A percentile compares a stretch with the other conserved stretches of the same genome.
These are phyloP conservation scores for Pseudoneurospora amorphoporcata DNA, from an alignment of 495 filamentous ascomycete genomes.

Conservation along the genomic window DNA sequence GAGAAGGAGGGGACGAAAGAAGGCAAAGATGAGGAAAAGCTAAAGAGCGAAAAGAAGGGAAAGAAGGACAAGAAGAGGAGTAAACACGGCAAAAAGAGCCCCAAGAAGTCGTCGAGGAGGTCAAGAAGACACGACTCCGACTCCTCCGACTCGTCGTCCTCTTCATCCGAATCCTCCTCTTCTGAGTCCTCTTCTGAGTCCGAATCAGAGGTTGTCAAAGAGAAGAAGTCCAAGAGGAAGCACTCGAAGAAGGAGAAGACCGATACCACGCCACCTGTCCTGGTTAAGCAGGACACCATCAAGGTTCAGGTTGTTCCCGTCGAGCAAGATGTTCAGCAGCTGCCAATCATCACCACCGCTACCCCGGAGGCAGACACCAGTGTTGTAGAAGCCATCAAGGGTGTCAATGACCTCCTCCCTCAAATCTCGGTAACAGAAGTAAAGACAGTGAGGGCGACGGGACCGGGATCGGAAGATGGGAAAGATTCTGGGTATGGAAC, in stretches of 20 bases:
- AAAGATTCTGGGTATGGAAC: conserved; percentile 26
- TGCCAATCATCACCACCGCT: background rate
- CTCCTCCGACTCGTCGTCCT: conserved; percentile 5
- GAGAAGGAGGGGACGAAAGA: conserved; percentile 1
- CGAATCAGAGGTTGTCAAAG: conserved; percentile 1
- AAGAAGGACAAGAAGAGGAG: conserved; percentile 6
- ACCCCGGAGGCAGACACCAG: conserved; percentile 1
- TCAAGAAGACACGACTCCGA: background rate
- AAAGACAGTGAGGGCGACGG: background rate
- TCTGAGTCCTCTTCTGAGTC: conserved; percentile 8
- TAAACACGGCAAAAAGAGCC: conserved; percentile 1
- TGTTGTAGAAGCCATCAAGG: conserved; percentile 1
- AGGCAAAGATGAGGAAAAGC: conserved; percentile 7
- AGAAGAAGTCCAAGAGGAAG: conserved; percentile 9
- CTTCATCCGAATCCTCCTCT: conserved; percentile 3
- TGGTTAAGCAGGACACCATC: conserved; percentile 8
- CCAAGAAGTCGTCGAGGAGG: background rate
- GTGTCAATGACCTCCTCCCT: background rate
- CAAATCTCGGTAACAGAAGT: background rate
- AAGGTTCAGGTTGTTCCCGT: background rate
- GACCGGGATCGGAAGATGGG: conserved; percentile 10
- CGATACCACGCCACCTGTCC: background rate
- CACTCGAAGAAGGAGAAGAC: background rate
- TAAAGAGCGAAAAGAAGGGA: conserved; percentile 17
- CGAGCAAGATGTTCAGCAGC: background rate